Conservation (phyloP, 352 stramenopile genomes). For the Blastocystis sp. region DNA sequence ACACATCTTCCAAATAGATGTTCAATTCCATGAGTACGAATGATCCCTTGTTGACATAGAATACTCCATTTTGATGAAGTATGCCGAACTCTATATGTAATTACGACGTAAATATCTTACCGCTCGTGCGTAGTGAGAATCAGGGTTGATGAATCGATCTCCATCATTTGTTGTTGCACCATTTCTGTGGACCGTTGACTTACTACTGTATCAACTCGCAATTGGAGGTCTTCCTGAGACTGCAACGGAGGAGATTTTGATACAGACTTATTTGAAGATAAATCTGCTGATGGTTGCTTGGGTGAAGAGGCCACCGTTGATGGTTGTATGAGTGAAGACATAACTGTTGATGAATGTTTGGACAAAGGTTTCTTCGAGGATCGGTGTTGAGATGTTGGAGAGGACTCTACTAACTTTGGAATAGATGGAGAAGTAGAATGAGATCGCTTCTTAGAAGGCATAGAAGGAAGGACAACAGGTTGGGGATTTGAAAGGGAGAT, state of each 20-base stretch:
- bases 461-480: background rate
- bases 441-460: background rate
- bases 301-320: background rate
- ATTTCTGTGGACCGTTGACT: background rate
- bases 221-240: background rate
- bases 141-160: background rate
- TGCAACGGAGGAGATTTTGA: background rate
- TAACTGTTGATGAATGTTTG: background rate
- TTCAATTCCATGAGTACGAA: background rate
- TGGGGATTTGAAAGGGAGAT: background rate
- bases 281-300: background rate
- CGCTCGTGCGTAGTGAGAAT: background rate
- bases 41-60: background rate
- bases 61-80: slow-evolving; percentile 4
- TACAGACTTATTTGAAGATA: background rate
- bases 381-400: background rate
- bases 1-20: slow-evolving; percentile 4
- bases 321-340: background rate
- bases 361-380: background rate
- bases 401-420: background rate
- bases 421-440: background rate
- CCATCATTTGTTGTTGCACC: background rate
- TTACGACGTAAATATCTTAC: background rate
- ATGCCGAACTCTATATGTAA: background rate
- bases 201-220: background rate